Evolutionary conservation across 2,329 filamentous ascomycete species (phyloP).

Genomic region (Beauveria caledonica): DNA sequence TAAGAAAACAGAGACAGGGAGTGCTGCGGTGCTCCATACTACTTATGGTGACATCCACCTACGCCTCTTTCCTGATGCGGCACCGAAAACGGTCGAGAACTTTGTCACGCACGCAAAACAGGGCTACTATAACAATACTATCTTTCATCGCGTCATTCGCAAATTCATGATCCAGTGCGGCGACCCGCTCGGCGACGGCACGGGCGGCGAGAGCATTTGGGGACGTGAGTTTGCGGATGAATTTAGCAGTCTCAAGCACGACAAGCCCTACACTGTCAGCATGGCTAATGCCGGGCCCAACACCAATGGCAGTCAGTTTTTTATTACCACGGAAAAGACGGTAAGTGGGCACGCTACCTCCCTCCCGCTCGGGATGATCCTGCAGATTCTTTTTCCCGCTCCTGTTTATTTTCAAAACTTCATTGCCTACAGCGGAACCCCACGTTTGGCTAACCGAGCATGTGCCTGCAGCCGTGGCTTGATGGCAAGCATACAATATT

Average conservation of each 20-base stretch:
- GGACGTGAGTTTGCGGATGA: constrained; percentile 93
- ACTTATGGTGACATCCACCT: constrained; percentile 91
- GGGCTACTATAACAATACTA: constrained; percentile 94
- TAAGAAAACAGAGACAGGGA: constrained; percentile 65
- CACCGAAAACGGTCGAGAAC: constrained; percentile 93
- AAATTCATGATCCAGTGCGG: constrained; percentile 99
- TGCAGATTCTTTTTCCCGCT: constrained; percentile 5
- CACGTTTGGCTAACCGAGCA: constrained; percentile 17
- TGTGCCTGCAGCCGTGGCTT: constrained; percentile 61
- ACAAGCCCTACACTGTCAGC: constrained; percentile 91
- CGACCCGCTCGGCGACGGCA: constrained; percentile 84
- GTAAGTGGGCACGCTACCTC: constrained; percentile 37
- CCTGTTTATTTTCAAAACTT: neutral
- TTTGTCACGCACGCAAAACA: constrained; percentile 86
- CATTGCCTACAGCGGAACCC: constrained; percentile 7
- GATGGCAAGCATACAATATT: constrained; percentile 97
- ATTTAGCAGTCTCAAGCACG: constrained; percentile 82
- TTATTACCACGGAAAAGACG: constrained; percentile 96
- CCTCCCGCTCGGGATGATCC: constrained; percentile 2
- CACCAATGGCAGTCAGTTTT: constrained; percentile 95
- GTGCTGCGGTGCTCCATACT: constrained; percentile 79
- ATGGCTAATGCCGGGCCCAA: constrained; percentile 97
- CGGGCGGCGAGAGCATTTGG: constrained; percentile 85
- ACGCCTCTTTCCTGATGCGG: constrained; percentile 84
- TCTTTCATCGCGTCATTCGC: constrained; percentile 93